These are phyloP conservation scores for Trifolium repens DNA, from an alignment of 306 rosid genomes.

Conservation along the genomic window DNA sequence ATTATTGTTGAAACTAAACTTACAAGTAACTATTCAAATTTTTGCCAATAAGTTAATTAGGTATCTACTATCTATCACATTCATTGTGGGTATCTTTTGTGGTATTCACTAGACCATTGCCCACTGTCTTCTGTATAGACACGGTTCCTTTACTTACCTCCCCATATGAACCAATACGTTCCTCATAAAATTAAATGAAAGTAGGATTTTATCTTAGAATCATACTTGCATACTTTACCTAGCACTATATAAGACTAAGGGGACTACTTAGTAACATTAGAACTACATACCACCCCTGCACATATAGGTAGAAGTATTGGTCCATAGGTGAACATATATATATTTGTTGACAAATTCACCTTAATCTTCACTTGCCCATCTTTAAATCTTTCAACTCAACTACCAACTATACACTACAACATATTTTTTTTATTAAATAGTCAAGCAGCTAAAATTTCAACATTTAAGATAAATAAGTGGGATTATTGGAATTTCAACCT, in stretches of 20 bases:
- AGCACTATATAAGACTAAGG: neutral
- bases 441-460: too few species aligned
- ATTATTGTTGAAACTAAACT: too few species aligned
- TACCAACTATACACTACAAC: neutral
- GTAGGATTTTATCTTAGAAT: neutral
- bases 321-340: neutral
- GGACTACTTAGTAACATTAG: neutral
- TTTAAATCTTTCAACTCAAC: constrained; percentile 1
- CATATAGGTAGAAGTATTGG: neutral
- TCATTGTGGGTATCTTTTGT: neutral
- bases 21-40: too few species aligned
- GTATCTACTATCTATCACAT: too few species aligned
- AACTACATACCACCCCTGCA: neutral
- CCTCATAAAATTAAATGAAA: neutral
- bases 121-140: neutral
- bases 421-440: too few species aligned
- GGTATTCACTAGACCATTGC: neutral
- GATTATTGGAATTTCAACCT: too few species aligned
- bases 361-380: constrained; percentile 6
- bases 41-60: too few species aligned
- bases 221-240: neutral
- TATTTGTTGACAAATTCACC: neutral
- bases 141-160: neutral
- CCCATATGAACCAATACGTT: neutral
- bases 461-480: too few species aligned